phyloP scores from a whole-genome alignment of 805 yeast genomes.

The Metschnikowia anglica region DNA sequence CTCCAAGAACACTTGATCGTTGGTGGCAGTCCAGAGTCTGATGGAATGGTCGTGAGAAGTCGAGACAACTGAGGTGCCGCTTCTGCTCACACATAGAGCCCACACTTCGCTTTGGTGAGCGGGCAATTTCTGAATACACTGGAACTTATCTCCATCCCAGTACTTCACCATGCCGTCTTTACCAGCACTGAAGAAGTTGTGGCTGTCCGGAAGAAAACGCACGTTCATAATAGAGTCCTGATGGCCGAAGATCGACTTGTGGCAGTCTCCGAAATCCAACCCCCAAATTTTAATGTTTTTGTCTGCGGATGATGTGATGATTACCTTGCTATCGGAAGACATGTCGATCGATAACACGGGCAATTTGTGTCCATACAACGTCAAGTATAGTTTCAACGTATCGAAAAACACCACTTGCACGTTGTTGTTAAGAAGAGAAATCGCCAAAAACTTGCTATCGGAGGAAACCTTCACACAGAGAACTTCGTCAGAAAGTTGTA shows the following conservation, averaged over 20 bases:
- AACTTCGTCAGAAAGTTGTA: slow-evolving; percentile 86
- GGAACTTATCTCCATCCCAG: slow-evolving; percentile 99
- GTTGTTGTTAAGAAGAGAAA: slow-evolving; percentile 87
- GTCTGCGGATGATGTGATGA: slow-evolving; percentile 94
- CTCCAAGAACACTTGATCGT: slow-evolving; percentile 93
- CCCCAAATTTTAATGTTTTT: slow-evolving; percentile 99
- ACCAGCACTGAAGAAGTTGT: slow-evolving; percentile 84
- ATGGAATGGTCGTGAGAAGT: slow-evolving; percentile 93
- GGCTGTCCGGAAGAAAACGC: slow-evolving; percentile 77
- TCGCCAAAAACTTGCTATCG: slow-evolving; percentile 73
- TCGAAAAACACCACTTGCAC: slow-evolving; percentile 91
- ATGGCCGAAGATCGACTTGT: slow-evolving; percentile 93
- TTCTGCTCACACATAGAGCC: slow-evolving; percentile 76
- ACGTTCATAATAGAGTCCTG: slow-evolving; percentile 94
- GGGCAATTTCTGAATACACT: slow-evolving; percentile 80
- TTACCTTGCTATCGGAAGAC: slow-evolving; percentile 80
- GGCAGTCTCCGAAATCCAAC: slow-evolving; percentile 97
- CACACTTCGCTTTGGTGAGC: slow-evolving; percentile 92
- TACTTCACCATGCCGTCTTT: slow-evolving; percentile 89
- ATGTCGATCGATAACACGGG: slow-evolving; percentile 94
- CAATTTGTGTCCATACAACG: slow-evolving; percentile 92
- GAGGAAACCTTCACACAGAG: slow-evolving; percentile 78
- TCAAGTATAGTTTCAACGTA: slow-evolving; percentile 80
- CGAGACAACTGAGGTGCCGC: slow-evolving; percentile 71
- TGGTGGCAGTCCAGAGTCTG: slow-evolving; percentile 90